Evolutionary conservation across 2,329 filamentous ascomycete species (phyloP), one percentile per base, ranked within the genome.

Genomic region (Didymella exigua): DNA sequence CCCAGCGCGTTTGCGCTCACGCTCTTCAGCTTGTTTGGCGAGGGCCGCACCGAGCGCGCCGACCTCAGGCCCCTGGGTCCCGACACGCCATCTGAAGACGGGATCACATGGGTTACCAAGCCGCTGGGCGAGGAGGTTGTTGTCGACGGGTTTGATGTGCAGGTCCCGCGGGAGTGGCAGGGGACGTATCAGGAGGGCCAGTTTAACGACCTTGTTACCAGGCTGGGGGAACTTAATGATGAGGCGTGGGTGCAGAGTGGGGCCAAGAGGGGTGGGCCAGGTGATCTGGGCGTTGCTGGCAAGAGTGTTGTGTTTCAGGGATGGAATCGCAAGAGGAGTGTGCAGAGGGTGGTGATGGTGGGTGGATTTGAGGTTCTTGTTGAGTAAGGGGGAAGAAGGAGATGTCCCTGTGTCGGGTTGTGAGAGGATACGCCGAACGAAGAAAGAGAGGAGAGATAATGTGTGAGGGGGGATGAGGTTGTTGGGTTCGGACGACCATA

Each of bases 91-190:
- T 13, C 47, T 11, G 21, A 29, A 1, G 51, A 65, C 34, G 56
- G 57, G 2, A 56, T 61, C 14, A 18, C 42, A 1, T 67, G 61
- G 64, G 27, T 59, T 2, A 34, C 38, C 2, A 53, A 56, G 19
- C 69, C 68, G 9, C 53, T 71, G 0, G 69, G 67, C 8, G 63
- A 67, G 14, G 64, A 68, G 24, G 69, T 70, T 0, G 63, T 69
- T 1, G 45, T 71, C 5, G 68, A 72, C 51, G 68, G 69, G 1
- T 72, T 68, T 26, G 65, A 70, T 46, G 59, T 71, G 10, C 59
- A 65, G 45, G 45, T 71, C 2, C 64, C 67, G 2, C 26, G 45
- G 4, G 60, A 65, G 37, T 71, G 68, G 68, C 56, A 60, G 58
- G 62, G 63, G 0, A 68, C 54, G 29, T 62, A 59, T 48, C 65